Base-by-base conservation (phyloP, 2,329 filamentous ascomycete genomes). In the Diaporthe australafricana region DNA sequence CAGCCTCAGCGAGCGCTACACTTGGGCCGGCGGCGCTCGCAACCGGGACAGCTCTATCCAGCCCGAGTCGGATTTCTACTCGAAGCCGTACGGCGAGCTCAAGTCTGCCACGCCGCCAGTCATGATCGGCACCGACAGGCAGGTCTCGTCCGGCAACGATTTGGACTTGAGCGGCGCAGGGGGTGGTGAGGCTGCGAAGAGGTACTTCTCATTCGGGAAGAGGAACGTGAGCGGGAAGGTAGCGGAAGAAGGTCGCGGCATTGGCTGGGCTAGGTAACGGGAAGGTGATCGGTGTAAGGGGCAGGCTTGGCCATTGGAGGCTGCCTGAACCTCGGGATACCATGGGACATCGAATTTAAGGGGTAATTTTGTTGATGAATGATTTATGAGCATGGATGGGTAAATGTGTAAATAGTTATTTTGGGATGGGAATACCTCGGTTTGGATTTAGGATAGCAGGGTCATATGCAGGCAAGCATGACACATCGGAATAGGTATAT, bases 181-280 rank as follows among this genome's bases (percentile, higher is more conserved):
- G 8, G 71, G 71, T 30, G 71, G 71, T 2, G 55, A 56, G 16
- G 70, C 69, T 12, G 72, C 70, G 11, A 60, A 69, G 47, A 67
- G 74, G 72, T 72, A 78, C 42, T 77, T 81, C 32, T 77, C 77
- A 1, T 83, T 83, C 67, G 83, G 81, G 22, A 83, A 87, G 57
- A 83, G 92, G 56, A 90, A 92, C 73, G 92, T 94, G 2, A 94
- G 92, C 78, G 93, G 93, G 1, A 94, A 93, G 84, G 81, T 91
- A 70, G 92, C 87, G 0, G 93, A 95, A 79, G 93, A 95, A 79
- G 93, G 93, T 3, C 53, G 65, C n/a, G 48, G 72, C 25, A 65
- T 72, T 45, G 68, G 68, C 1, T 57, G 67, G 57, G 67, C 48
- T 38, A 22, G 40, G 22, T 70, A 25, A 38, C n/a, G n/a, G 27